Percentiles rank a stretch among this genome's conserved stretches.
Evolutionary conservation across 768 basidiomycete genomes (phyloP).

Genomic region (Termitomyces sp.): DNA sequence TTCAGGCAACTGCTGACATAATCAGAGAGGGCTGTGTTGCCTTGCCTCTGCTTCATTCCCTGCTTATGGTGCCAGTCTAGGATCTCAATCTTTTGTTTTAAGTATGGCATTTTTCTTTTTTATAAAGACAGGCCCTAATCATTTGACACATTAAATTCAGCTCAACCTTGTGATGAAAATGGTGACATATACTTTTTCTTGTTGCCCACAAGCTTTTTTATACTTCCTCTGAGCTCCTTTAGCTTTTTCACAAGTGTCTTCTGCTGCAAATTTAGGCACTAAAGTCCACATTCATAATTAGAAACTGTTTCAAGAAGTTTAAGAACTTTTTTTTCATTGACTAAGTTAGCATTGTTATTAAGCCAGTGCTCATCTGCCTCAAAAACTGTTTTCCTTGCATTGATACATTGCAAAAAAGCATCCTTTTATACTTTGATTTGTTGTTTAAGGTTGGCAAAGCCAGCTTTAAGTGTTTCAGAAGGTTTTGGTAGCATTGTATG

Average conservation of each 20-base stretch:
- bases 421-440: slow-evolving; percentile 4
- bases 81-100: too few relatives aligned
- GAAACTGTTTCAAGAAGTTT: slow-evolving; percentile 15
- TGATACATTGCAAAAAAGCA: slow-evolving; percentile 1
- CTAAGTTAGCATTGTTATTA: slow-evolving; percentile 15
- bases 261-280: slow-evolving; percentile 5
- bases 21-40: too few relatives aligned
- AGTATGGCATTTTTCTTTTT: too few relatives aligned
- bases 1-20: too few relatives aligned
- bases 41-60: too few relatives aligned
- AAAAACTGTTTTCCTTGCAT: slow-evolving; percentile 8
- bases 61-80: too few relatives aligned
- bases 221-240: not conserved
- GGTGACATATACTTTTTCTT: not conserved
- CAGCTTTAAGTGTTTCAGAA: slow-evolving; percentile 4
- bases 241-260: slow-evolving; percentile 7
- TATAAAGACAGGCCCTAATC: too few relatives aligned
- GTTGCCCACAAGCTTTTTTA: not conserved
- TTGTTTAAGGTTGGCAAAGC: slow-evolving; percentile 5
- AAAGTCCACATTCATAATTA: slow-evolving; percentile 18
- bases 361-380: slow-evolving; percentile 17
- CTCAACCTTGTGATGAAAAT: not conserved
- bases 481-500: not conserved
- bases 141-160: not conserved
- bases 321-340: slow-evolving; percentile 16